Base-by-base conservation (phyloP, 805 yeast genomes). In the Candida peoriensis region DNA sequence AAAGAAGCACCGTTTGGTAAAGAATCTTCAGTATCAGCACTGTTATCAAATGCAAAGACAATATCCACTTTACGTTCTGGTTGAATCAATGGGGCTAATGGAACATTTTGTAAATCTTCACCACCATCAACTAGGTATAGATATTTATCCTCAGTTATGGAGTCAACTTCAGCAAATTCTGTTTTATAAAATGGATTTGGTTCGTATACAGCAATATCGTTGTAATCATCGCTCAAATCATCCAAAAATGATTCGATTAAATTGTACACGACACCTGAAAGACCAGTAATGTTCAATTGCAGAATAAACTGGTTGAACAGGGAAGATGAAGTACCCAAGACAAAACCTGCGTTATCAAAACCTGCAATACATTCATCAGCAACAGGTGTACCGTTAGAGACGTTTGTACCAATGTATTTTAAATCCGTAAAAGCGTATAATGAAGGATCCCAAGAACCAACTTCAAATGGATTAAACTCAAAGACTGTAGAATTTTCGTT, bases 371-470 rank as follows among this genome's bases (percentile, higher is more conserved):
- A 88, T 9, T 55, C 51, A 11, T 61, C 57, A 13, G 55, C 48
- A 5, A 50, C 48, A 8, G 86, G 79, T 15, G 52, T 43, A 26
- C 96, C 96, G 41, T 76, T 66, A 18, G 66, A 49, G 23, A 81
- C 70, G 19, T 68, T 57, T 1, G 94, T 70, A 8, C 95, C 96
- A 31, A 84, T 57, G 51, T 81, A 86, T 56, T 76, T 71, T 29
- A 76, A 59, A 38, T 81, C 78, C 13, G 79, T 66, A 58, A 87
- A 86, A 4, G 80, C 61, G 35, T 70, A 64, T 33, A 84, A 58
- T 2, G 81, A 64, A 11, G 86, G 81, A 53, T 88, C 96, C 95
- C 94, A 87, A 10, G 93, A 78, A n/a, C 96, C 96, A 52, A 87
- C 59, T 54, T 81, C 83, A 46, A 63, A 78, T 6, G 94, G 88